Evolutionary conservation across 176 grass and related monocot genomes (phyloP), one percentile per base, ranked within the genome.

Genomic region (Eragrostis nindensis): DNA sequence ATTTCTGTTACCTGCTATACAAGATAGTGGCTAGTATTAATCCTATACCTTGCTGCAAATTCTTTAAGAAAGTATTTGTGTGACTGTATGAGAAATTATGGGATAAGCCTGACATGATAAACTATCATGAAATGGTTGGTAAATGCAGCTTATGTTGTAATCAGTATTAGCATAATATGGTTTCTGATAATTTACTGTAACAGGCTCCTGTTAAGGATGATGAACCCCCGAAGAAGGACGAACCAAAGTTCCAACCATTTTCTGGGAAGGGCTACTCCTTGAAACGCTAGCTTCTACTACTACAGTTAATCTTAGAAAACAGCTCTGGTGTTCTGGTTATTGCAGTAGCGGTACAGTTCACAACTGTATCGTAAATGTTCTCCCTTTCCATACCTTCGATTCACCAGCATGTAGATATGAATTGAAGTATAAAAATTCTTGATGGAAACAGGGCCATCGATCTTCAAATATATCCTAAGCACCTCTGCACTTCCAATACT

Each of bases 211-310:
- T 16, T 6, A 87, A 94, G 87, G 86, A 43, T 25, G 71, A 48
- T 14, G 87, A 94, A 49, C 55, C 71, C 78, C 42, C 70, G 5
- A 90, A 90, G 42, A 87, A 94, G 85, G 92, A 95, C 36, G 90
- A 98, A 19, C 55, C 53, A 0, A 98, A 91, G 66, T 95, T 98
- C 75, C 81, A 89, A 69, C 84, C 84, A 8, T 98, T 98, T 90
- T 86, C 55, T 27, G 96, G 90, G 26, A 95, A 93, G 75, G 91
- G 86, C 50, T 93, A 91, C 78, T 91, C 92, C 25, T 91, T 95
- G 78, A 95, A 89, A 84, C 83, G 73, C 47, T 90, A 89, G 81
- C 50, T 67, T 39, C 18, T 67, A 55, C 67, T 71, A 8, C 7
- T 47, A 50, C 19, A 36, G 26, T 14, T 62, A 27, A 41, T 65